Conservation (phyloP, 1,139 yeast genomes). For the Taiozyma sp. region DNA sequence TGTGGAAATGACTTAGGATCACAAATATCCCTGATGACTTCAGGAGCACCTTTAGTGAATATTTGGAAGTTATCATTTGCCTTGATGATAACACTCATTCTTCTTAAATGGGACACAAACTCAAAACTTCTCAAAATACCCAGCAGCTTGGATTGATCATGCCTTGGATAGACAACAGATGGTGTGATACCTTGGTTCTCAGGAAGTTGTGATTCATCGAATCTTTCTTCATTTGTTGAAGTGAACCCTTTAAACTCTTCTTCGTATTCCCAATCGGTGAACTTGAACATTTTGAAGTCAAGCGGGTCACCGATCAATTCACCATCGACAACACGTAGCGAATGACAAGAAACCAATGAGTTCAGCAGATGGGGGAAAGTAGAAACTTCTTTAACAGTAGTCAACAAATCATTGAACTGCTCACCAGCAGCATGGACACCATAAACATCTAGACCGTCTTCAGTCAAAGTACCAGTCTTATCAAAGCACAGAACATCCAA, state of each 20-base stretch:
- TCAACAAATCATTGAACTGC: conserved; percentile 43
- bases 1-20: conserved; percentile 61
- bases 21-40: conserved; percentile 82
- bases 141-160: conserved; percentile 29
- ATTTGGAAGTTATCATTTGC: conserved; percentile 37
- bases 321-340: conserved; percentile 70
- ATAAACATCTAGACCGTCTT: conserved; percentile 89
- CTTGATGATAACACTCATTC: conserved; percentile 82
- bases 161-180: conserved; percentile 40
- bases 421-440: conserved; percentile 70
- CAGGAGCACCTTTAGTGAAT: conserved; percentile 96
- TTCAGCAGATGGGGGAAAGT: conserved; percentile 24
- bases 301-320: conserved; percentile 90
- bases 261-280: conserved; percentile 67
- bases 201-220: conserved; percentile 32
- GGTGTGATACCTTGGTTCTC: conserved; percentile 39
- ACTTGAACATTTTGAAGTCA: conserved; percentile 89
- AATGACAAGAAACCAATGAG: conserved; percentile 82
- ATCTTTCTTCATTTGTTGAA: conserved; percentile 30
- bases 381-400: conserved; percentile 28
- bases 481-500: conserved; percentile 89
- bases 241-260: conserved; percentile 51
- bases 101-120: conserved; percentile 73
- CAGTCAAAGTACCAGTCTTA: conserved; percentile 96
- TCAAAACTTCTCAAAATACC: conserved; percentile 72